Evolutionary conservation across 192 early-diverging fungal species (phyloP).

Genomic region (Diversispora epigaea): DNA sequence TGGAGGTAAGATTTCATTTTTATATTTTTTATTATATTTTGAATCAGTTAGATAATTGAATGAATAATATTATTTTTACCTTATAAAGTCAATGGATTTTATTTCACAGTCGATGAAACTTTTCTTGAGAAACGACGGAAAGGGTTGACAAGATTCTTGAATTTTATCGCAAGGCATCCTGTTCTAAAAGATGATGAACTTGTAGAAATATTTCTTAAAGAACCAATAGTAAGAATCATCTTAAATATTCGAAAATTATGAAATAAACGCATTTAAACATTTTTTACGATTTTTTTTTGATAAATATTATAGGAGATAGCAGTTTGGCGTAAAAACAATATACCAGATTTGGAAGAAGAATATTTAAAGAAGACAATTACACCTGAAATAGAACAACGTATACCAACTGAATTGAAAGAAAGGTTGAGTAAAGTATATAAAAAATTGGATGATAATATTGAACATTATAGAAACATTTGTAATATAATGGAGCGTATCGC

Average conservation of each 20-base stretch:
- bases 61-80: constrained; percentile 4
- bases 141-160: constrained; percentile 70
- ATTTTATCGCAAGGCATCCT: constrained; percentile 75
- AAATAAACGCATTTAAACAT: not conserved
- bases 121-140: constrained; percentile 73
- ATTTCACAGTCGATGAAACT: constrained; percentile 54
- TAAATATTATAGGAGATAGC: constrained; percentile 52
- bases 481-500: constrained; percentile 61
- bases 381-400: constrained; percentile 39
- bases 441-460: constrained; percentile 51
- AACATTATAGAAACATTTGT: constrained; percentile 62
- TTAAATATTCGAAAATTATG: not conserved
- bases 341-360: constrained; percentile 58
- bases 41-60: not conserved
- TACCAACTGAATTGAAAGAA: constrained; percentile 57
- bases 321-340: constrained; percentile 55
- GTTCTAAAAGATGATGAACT: constrained; percentile 61
- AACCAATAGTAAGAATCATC: constrained; percentile 52
- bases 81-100: constrained; percentile 37
- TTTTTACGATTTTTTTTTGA: not conserved
- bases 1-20: constrained; percentile 52
- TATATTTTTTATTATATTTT: constrained; percentile 9
- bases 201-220: constrained; percentile 66
- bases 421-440: constrained; percentile 48
- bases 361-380: constrained; percentile 42